Percentiles rank a stretch among this genome's conserved stretches.
Conservation (phyloP, 371 early-diverging fungal species). For the Zancudomyces culisetae region DNA sequence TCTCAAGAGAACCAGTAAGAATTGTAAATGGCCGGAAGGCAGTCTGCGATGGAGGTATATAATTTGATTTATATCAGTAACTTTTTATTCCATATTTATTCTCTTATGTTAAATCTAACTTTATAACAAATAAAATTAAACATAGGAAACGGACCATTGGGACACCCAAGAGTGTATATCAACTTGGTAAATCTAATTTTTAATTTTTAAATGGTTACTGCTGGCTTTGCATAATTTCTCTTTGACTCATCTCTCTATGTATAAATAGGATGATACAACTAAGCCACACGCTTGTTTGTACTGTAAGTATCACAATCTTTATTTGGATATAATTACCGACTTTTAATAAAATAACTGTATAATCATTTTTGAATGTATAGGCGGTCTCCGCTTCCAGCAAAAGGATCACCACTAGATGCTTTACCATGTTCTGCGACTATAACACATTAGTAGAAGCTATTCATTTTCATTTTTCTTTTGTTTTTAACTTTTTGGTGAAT, state of each 20-base stretch:
- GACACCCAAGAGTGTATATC: conserved; percentile 7
- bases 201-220: too few relatives aligned
- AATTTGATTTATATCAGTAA: neutral
- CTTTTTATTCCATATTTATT: neutral
- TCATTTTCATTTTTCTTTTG: neutral
- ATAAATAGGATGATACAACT: conserved; percentile 1
- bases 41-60: conserved; percentile 66
- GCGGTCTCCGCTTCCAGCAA: conserved; percentile 1
- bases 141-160: conserved; percentile 1
- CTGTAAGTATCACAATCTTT: neutral
- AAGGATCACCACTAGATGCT: neutral
- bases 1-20: conserved; percentile 67
- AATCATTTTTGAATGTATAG: neutral
- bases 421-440: neutral
- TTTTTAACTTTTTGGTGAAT: too few relatives aligned
- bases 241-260: too few relatives aligned
- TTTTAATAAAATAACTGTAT: neutral
- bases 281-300: neutral
- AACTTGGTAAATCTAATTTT: conserved; percentile 4
- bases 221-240: too few relatives aligned
- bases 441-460: neutral
- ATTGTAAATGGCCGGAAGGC: conserved; percentile 51
- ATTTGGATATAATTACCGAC: neutral
- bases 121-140: neutral
- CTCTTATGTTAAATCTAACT: neutral